phyloP scores from a whole-genome alignment of 2,329 filamentous ascomycete genomes.

The Aspergillus sp. region DNA sequence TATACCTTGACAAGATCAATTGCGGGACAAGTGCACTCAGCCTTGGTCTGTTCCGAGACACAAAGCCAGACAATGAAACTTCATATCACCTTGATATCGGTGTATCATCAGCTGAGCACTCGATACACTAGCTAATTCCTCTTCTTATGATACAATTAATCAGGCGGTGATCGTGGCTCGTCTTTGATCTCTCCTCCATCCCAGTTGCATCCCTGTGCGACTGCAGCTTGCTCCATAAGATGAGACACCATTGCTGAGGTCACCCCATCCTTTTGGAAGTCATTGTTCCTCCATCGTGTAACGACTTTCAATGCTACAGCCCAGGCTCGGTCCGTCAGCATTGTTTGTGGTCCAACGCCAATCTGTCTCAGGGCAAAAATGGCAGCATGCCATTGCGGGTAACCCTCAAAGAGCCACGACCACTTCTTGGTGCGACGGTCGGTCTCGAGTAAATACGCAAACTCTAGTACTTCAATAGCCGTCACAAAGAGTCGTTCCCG shows the following conservation, averaged over 20 bases:
- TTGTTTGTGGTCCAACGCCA: conserved; percentile 57
- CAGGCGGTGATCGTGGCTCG: too few relatives aligned
- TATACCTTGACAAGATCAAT: too few relatives aligned
- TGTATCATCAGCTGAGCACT: too few relatives aligned
- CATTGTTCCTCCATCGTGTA: background rate
- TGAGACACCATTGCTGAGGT: background rate
- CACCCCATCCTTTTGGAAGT: background rate
- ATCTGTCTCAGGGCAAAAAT: conserved; percentile 62
- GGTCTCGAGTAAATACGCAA: background rate
- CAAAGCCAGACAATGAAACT: too few relatives aligned
- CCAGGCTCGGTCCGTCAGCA: conserved; percentile 32
- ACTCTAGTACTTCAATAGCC: background rate
- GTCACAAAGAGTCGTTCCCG: background rate
- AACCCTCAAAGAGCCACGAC: background rate
- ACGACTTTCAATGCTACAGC: background rate
- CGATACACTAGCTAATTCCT: too few relatives aligned
- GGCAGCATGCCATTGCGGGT: conserved; percentile 43
- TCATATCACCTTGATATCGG: too few relatives aligned
- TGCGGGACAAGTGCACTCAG: too few relatives aligned
- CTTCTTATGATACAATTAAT: too few relatives aligned
- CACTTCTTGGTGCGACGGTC: background rate
- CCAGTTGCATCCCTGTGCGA: background rate
- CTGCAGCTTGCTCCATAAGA: background rate
- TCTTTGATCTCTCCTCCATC: too few relatives aligned
- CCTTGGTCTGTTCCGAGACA: too few relatives aligned